Evolutionary conservation across 805 yeast genomes (phyloP).

Genomic region (Yamadazyma philogaea): DNA sequence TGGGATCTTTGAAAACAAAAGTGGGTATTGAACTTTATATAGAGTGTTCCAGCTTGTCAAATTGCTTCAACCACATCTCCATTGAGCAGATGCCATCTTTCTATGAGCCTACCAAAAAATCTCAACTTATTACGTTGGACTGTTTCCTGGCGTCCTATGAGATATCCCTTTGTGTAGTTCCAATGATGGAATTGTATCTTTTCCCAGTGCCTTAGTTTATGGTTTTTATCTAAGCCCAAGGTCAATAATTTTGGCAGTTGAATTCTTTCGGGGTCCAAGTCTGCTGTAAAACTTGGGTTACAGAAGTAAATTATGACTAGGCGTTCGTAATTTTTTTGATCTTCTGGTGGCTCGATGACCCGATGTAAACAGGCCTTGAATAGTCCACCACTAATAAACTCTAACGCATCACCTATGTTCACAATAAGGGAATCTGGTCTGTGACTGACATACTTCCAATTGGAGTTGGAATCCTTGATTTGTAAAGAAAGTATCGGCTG

Average conservation of each 20-base stretch:
- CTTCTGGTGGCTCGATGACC: slow-evolving; percentile 46
- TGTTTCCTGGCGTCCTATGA: slow-evolving; percentile 19
- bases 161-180: slow-evolving; percentile 24
- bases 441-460: slow-evolving; percentile 41
- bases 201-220: slow-evolving; percentile 30
- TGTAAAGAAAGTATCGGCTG: slow-evolving; percentile 42
- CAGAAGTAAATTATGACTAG: slow-evolving; percentile 43
- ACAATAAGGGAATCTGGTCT: slow-evolving; percentile 38
- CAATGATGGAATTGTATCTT: slow-evolving; percentile 38
- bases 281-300: slow-evolving; percentile 33
- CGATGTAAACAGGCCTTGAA: slow-evolving; percentile 47
- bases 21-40: too few species aligned
- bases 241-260: slow-evolving; percentile 34
- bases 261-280: slow-evolving; percentile 41
- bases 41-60: too few species aligned
- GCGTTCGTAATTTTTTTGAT: slow-evolving; percentile 35
- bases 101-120: slow-evolving; percentile 19
- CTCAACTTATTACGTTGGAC: slow-evolving; percentile 18
- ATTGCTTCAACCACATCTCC: too few species aligned
- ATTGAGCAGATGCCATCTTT: slow-evolving; percentile 23
- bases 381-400: slow-evolving; percentile 44
- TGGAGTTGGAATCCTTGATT: slow-evolving; percentile 34
- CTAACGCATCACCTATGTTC: slow-evolving; percentile 41
- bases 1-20: too few species aligned
- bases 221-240: slow-evolving; percentile 28